Base-by-base conservation (phyloP, 768 basidiomycete species). In the Krasilnikovozyma curviuscula region DNA sequence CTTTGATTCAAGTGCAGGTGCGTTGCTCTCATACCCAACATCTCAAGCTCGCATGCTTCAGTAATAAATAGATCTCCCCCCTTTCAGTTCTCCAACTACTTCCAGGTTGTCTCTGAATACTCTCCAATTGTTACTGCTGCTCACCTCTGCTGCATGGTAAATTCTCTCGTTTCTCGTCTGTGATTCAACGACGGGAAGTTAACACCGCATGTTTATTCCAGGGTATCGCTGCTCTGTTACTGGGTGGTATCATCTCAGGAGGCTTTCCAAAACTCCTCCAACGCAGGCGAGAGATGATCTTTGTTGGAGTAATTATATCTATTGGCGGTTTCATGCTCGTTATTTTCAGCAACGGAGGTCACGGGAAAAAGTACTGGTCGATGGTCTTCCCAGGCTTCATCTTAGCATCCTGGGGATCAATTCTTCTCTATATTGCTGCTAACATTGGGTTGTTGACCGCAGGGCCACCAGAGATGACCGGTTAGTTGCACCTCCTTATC, bases 141-240 rank as follows among this genome's bases (percentile, higher is more conserved):
- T 18, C 40, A 41, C 24, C 40, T 41, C 25, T 41, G 7, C 40
- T n/a, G n/a, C n/a, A n/a, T n/a, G n/a, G n/a, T n/a, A n/a, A n/a
- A n/a, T n/a, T n/a, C n/a, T n/a, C n/a, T n/a, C n/a, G n/a, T n/a
- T n/a, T n/a, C n/a, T n/a, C n/a, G n/a, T n/a, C n/a, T n/a, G n/a
- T n/a, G n/a, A n/a, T n/a, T n/a, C n/a, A n/a, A n/a, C n/a, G n/a
- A n/a, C n/a, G n/a, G n/a, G n/a, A n/a, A n/a, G n/a, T n/a, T n/a
- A n/a, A n/a, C n/a, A n/a, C n/a, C n/a, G n/a, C n/a, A n/a, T n/a
- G n/a, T n/a, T n/a, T n/a, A n/a, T n/a, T n/a, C n/a, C n/a, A n/a
- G 61, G 61, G 61, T 41, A n/a, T n/a, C n/a, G 54, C 57, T 13
- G 60, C 60, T 8, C 44, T 58, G 13, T 21, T 62, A 47, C 59